A percentile compares a stretch with the other conserved stretches of the same genome.
phyloP scores from a whole-genome alignment of 768 basidiomycete species.

The Leccinum sublutescens region DNA sequence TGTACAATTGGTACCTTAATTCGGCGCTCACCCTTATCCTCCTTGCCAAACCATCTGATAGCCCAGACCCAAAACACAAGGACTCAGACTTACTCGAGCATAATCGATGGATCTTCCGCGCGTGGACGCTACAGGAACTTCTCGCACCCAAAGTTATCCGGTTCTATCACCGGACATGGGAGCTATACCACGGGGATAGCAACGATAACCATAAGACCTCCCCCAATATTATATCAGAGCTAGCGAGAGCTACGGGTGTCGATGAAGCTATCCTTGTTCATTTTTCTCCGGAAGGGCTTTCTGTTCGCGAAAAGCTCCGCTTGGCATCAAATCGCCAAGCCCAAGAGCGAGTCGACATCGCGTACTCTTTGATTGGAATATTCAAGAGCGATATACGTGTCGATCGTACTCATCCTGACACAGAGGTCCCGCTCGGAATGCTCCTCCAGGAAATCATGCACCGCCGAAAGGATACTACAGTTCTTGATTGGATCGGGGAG shows the following conservation, averaged over 20 bases:
- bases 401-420: background rate
- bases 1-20: constrained; percentile 18
- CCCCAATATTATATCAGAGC: background rate
- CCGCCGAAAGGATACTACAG: constrained; percentile 11
- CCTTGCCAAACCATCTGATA: constrained; percentile 6
- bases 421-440: constrained; percentile 7
- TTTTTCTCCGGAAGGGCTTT: constrained; percentile 1
- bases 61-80: background rate
- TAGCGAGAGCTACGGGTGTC: background rate
- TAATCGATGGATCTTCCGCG: constrained; percentile 17
- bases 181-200: background rate
- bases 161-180: constrained; percentile 9
- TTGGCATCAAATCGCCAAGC: constrained; percentile 16
- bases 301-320: constrained; percentile 9
- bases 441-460: constrained; percentile 15
- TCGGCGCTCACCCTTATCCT: constrained; percentile 13
- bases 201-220: constrained; percentile 8
- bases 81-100: constrained; percentile 2
- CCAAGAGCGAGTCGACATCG: constrained; percentile 7
- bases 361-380: constrained; percentile 17
- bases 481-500: constrained; percentile 21
- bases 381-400: constrained; percentile 14
- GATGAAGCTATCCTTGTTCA: background rate
- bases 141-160: constrained; percentile 13
- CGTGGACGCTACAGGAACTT: constrained; percentile 17